These are phyloP conservation scores for Amanita pseudoporphyria DNA, from an alignment of 768 basidiomycete genomes.

Conservation along the genomic window DNA sequence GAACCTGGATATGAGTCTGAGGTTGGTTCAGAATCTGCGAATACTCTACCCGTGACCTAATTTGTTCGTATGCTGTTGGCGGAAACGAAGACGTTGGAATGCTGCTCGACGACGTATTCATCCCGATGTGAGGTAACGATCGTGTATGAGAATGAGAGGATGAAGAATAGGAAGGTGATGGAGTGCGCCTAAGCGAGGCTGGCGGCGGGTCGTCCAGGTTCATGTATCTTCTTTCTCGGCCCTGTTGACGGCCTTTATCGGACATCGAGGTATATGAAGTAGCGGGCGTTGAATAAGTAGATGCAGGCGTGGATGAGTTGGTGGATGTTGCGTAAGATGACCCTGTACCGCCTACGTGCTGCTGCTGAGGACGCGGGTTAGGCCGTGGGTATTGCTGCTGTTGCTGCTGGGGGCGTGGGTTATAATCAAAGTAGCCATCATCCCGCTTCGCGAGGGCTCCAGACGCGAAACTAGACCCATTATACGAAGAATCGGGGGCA, in stretches of 20 bases:
- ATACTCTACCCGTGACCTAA: background rate
- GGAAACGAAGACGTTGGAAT: background rate
- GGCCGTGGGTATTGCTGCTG: slow-evolving; percentile 2
- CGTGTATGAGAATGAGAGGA: slow-evolving; percentile 2
- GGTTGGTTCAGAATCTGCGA: background rate
- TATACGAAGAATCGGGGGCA: background rate
- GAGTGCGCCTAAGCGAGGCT: slow-evolving; percentile 3
- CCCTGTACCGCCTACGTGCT: background rate
- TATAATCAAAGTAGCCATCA: slow-evolving; percentile 5
- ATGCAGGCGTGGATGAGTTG: background rate
- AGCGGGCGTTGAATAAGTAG: background rate
- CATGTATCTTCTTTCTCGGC: background rate
- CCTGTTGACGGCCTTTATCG: too few species aligned
- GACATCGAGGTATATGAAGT: slow-evolving; percentile 3
- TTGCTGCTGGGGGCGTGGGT: slow-evolving; percentile 2
- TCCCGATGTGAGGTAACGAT: background rate
- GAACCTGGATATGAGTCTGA: background rate
- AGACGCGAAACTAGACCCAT: background rate
- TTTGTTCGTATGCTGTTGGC: background rate
- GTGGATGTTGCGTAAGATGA: background rate
- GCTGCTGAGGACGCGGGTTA: background rate
- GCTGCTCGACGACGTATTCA: background rate
- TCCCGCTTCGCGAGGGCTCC: background rate
- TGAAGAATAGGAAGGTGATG: background rate
- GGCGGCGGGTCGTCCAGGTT: slow-evolving; percentile 8